Evolutionary conservation across 169 alveolate genomes (phyloP).

Genomic region (Cryptosporidium muris): DNA sequence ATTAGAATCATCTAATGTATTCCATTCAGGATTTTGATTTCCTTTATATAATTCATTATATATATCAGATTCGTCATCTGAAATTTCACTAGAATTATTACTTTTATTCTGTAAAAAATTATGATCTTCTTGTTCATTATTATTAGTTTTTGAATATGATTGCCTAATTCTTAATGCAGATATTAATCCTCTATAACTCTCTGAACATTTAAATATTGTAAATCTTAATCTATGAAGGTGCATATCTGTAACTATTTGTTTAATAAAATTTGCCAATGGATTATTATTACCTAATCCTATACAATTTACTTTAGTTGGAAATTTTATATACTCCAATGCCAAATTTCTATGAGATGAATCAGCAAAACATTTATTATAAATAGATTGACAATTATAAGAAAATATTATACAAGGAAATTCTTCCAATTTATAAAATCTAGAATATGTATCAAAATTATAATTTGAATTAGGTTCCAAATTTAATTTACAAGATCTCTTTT

Average conservation of each 20-base stretch:
- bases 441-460: no score
- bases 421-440: slow-evolving; percentile 25
- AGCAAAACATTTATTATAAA: slow-evolving; percentile 13
- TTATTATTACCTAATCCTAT: slow-evolving; percentile 7
- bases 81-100: background rate
- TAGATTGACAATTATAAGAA: slow-evolving; percentile 45
- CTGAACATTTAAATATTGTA: slow-evolving; percentile 53
- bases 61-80: background rate
- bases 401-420: slow-evolving; percentile 68
- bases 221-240: slow-evolving; percentile 58
- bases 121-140: background rate
- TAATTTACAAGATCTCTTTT: background rate
- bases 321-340: slow-evolving; percentile 28
- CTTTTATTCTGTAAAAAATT: background rate
- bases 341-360: slow-evolving; percentile 1
- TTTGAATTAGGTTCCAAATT: background rate
- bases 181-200: slow-evolving; percentile 45
- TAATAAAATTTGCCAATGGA: slow-evolving; percentile 8
- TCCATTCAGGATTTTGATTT: slow-evolving; percentile 26
- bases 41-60: background rate
- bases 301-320: slow-evolving; percentile 54
- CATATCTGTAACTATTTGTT: slow-evolving; percentile 17
- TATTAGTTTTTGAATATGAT: background rate
- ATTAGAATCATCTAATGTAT: slow-evolving; percentile 49
- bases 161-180: slow-evolving; percentile 32